phyloP scores from a whole-genome alignment of 1,139 yeast species.

The Candida smagusa region DNA sequence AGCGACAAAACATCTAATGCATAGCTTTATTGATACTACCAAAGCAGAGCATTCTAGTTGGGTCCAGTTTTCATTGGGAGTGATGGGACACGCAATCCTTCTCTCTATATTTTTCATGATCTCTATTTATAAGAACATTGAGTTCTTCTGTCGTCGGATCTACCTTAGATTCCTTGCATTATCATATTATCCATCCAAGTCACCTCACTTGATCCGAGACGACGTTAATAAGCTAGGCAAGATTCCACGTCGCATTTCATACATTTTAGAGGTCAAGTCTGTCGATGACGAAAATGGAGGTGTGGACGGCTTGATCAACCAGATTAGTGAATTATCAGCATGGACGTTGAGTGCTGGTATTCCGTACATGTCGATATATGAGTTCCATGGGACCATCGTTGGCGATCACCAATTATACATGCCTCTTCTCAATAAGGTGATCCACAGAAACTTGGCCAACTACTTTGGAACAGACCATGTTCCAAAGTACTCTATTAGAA shows the following conservation, averaged over 20 bases:
- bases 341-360: constrained; percentile 91
- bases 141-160: constrained; percentile 52
- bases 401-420: constrained; percentile 39
- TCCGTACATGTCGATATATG: constrained; percentile 69
- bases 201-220: constrained; percentile 82
- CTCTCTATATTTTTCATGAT: constrained; percentile 53
- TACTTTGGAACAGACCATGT: constrained; percentile 73
- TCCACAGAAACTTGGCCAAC: constrained; percentile 57
- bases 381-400: constrained; percentile 63
- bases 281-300: constrained; percentile 89
- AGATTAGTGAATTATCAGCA: constrained; percentile 72
- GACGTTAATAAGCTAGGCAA: constrained; percentile 73
- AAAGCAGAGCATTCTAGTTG: constrained; percentile 1
- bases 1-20: constrained; percentile 2
- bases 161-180: constrained; percentile 58
- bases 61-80: constrained; percentile 9
- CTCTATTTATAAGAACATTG: constrained; percentile 52
- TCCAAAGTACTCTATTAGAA: constrained; percentile 57
- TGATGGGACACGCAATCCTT: constrained; percentile 38
- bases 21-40: not conserved
- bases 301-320: constrained; percentile 72
- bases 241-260: constrained; percentile 74
- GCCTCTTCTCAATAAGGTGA: constrained; percentile 56
- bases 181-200: constrained; percentile 74
- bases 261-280: constrained; percentile 65